Conservation (phyloP, 352 stramenopile species). For the Phytopythium ostracodes region DNA sequence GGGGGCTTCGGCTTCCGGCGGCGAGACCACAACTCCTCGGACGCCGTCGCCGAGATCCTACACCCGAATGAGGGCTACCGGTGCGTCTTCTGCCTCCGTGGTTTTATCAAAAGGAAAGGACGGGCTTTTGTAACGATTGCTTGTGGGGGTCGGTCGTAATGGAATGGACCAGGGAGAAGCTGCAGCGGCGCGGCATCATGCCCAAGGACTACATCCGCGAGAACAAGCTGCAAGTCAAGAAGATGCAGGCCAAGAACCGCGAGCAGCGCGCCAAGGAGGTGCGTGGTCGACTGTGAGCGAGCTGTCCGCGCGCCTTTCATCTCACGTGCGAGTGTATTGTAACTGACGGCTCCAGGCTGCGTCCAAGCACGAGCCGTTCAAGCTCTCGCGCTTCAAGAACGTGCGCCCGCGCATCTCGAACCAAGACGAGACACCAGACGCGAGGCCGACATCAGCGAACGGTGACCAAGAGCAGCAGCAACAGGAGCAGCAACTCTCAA, state of each 20-base stretch:
- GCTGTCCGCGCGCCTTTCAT: background rate
- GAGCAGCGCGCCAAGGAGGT: constrained; percentile 36
- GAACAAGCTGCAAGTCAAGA: constrained; percentile 62
- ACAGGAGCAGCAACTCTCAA: background rate
- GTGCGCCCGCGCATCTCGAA: constrained; percentile 46
- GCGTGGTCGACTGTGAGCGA: background rate
- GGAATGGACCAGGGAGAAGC: constrained; percentile 47
- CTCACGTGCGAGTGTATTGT: too few species aligned
- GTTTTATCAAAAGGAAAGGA: background rate
- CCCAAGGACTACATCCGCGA: constrained; percentile 61
- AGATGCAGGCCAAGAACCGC: constrained; percentile 53
- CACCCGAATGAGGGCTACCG: constrained; percentile 56
- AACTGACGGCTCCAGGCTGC: too few species aligned
- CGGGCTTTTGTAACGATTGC: background rate
- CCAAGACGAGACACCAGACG: constrained; percentile 14
- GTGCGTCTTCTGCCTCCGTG: constrained; percentile 16
- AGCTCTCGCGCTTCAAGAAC: constrained; percentile 59
- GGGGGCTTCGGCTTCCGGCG: constrained; percentile 36
- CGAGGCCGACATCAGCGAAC: background rate
- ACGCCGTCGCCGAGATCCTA: constrained; percentile 57
- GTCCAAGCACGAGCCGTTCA: constrained; percentile 44
- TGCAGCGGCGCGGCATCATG: constrained; percentile 42
- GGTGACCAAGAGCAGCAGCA: constrained; percentile 5
- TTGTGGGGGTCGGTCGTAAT: too few species aligned
- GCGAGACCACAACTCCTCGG: constrained; percentile 66